Percentiles rank a stretch among this genome's conserved stretches.
phyloP scores from a whole-genome alignment of 2,329 filamentous ascomycete genomes.

The Penicillium sp. region DNA sequence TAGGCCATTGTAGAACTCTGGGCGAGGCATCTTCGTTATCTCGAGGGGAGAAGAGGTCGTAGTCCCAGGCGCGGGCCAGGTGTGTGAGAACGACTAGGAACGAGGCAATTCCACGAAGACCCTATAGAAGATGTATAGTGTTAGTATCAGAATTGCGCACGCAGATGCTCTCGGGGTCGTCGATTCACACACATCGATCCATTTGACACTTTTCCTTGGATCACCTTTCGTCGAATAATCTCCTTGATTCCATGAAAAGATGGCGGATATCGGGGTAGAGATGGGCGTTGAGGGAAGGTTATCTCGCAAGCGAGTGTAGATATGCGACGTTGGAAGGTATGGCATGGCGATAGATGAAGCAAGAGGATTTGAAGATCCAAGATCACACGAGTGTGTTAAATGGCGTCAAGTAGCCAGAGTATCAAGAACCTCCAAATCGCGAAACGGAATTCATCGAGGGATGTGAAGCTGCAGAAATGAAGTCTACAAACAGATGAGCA shows the following conservation, averaged over 20 bases:
- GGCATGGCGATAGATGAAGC: conserved; percentile 7
- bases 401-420: background rate
- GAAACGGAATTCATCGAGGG: background rate
- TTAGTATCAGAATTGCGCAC: too few relatives aligned
- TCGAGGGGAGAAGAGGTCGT: conserved; percentile 55
- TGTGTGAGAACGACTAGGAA: conserved; percentile 59
- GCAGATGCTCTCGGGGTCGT: too few relatives aligned
- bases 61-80: conserved; percentile 57
- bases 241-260: conserved; percentile 23
- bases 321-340: conserved; percentile 13
- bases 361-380: background rate
- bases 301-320: conserved; percentile 22
- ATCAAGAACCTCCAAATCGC: background rate
- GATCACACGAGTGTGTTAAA: background rate
- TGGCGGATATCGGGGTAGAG: conserved; percentile 10
- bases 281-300: background rate
- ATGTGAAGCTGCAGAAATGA: background rate
- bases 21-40: conserved; percentile 48
- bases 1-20: conserved; percentile 55
- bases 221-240: conserved; percentile 35
- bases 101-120: conserved; percentile 58
- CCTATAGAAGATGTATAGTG: conserved; percentile 44
- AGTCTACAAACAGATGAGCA: background rate
- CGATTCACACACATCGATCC: conserved; percentile 61
- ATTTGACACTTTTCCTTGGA: conserved; percentile 54